Evolutionary conservation across 305 asterid species (phyloP), one percentile per base, ranked within the genome.

Genomic region (Fraxinus platypoda): DNA sequence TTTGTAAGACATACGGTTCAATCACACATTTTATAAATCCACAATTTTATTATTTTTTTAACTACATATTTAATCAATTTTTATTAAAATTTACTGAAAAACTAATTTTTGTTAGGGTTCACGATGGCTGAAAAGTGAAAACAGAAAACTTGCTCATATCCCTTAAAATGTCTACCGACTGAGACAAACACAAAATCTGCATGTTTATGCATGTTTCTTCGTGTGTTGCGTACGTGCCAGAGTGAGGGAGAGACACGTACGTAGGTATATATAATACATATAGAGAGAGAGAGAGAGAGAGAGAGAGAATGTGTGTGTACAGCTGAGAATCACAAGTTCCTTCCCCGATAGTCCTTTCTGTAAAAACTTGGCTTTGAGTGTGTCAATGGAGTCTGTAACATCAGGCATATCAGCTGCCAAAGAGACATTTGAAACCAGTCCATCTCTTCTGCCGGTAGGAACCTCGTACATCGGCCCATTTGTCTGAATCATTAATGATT

Each of bases 371-470:
- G 87, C 80, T 83, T 92, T 92, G 74, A 95, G 91, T 3, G n/a
- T 81, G 74, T 87, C 86, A 84, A 95, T 83, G 3, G 94, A 86
- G 78, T 95, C 99, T 1, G 37, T 57, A 64, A 93, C 92, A 77
- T 95, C 99, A 13, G 99, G 99, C 99, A 95, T 87, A 37, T 82
- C 19, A 74, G 34, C 91, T 0, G 97, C 98, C 85, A 81, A 21
- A 0, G 82, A 66, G 17, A 72, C 0, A 74, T 92, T 83, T 17
- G 98, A 95, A 46, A 91, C 88, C 78, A 81, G 0, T 6, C 98
- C 98, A 83, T 95, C 98, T 21, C 95, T 89, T 73, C 98, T 88
- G 2, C 98, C 98, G 6, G 97, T 91, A 80, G 93, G 94, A 78
- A 89, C 98, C 79, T 84, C 87, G 84, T 94, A 95, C 41, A 83